These are phyloP conservation scores for Solanum corneliomulleri DNA, from an alignment of 257 asterid species.

Conservation along the genomic window DNA sequence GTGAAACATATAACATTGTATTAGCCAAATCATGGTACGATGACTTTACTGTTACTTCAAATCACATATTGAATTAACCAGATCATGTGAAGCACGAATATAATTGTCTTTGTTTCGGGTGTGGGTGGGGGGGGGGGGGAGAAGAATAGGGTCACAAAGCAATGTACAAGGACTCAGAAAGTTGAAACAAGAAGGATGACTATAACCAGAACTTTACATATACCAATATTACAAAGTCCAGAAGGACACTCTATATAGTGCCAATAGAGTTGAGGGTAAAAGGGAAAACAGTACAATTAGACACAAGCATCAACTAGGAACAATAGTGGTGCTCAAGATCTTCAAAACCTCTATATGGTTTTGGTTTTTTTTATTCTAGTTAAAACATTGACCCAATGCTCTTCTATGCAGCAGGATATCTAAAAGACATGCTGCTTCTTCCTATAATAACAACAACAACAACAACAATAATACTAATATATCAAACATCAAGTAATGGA, in stretches of 20 bases:
- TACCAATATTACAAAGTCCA: neutral
- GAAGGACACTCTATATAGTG: neutral
- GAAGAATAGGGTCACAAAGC: neutral
- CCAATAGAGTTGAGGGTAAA: neutral
- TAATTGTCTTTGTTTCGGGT: neutral
- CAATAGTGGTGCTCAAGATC: neutral
- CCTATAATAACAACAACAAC: neutral
- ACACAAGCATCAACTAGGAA: neutral
- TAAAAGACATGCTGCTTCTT: constrained; percentile 7
- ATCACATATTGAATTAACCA: neutral
- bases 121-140: neutral
- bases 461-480: neutral
- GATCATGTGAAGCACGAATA: neutral
- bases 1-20: neutral
- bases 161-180: neutral
- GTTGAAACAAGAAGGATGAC: neutral
- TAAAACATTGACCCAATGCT: neutral
- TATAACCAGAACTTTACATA: neutral
- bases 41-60: neutral
- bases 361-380: neutral
- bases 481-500: neutral
- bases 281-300: neutral
- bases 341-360: neutral
- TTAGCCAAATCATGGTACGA: neutral
- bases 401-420: constrained; percentile 4